phyloP scores from a whole-genome alignment of 352 stramenopile genomes.

The Phytophthora pinifolia region DNA sequence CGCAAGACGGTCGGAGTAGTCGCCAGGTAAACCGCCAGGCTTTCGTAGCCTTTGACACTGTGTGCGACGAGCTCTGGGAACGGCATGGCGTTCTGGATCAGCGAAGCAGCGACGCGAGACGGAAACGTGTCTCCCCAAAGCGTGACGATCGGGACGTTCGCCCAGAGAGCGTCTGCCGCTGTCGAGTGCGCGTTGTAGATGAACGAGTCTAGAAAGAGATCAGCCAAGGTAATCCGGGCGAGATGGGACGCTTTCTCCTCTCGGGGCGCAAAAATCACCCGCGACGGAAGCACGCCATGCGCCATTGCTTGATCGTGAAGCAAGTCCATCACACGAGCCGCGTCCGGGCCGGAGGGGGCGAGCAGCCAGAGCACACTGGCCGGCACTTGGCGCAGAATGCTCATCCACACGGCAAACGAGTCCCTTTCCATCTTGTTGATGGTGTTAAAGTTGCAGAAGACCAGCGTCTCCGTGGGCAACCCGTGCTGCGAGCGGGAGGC shows the following conservation, averaged over 20 bases:
- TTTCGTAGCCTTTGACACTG: constrained; percentile 72
- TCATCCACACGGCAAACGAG: constrained; percentile 89
- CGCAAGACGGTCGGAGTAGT: constrained; percentile 16
- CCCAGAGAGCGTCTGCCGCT: constrained; percentile 89
- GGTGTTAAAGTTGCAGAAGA: constrained; percentile 94
- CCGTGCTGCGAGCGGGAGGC: constrained; percentile 23
- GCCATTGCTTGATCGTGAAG: constrained; percentile 61
- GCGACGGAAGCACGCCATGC: constrained; percentile 54
- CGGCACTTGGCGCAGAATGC: constrained; percentile 83
- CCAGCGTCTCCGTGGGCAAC: constrained; percentile 34
- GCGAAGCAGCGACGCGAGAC: constrained; percentile 63
- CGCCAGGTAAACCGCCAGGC: constrained; percentile 56
- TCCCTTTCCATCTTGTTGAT: constrained; percentile 93
- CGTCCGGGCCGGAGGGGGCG: constrained; percentile 26
- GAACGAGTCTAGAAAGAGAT: constrained; percentile 96
- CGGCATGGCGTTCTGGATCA: constrained; percentile 47
- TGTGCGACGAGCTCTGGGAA: constrained; percentile 40
- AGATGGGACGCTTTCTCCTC: constrained; percentile 79
- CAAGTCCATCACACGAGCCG: constrained; percentile 11
- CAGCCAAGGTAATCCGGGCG: constrained; percentile 65
- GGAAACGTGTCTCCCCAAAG: constrained; percentile 75
- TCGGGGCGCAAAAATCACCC: constrained; percentile 75
- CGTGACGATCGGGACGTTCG: constrained; percentile 89
- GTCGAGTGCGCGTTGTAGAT: constrained; percentile 97
- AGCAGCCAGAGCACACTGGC: constrained; percentile 90